Base-by-base conservation (phyloP, 345 rosid species). In the Euclidium syriacum region DNA sequence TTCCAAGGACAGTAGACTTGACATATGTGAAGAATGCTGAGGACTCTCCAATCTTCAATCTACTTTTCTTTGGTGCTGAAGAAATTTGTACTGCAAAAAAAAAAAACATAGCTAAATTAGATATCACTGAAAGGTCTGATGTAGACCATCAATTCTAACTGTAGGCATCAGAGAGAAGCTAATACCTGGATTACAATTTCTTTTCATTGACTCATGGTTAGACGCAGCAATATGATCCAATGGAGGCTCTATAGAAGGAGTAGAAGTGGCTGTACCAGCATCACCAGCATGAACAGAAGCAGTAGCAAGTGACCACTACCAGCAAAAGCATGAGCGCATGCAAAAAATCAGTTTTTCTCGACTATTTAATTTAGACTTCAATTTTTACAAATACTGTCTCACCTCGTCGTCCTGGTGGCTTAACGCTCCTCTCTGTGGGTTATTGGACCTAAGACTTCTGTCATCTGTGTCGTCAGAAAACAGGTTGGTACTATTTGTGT, bases 391-490 rank as follows among this genome's bases (percentile, higher is more conserved):
- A 41, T 41, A 72, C 46, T 64, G 58, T 50, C 89, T 80, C 79
- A 87, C 99, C 86, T 89, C 87, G 15, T 81, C 75, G 73, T 83
- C 91, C 68, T 65, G 87, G 79, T 75, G 83, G 64, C 64, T 68
- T 53, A 91, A 70, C 63, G 69, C 47, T 58, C 72, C 94, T 52
- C 74, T 74, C 74, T 83, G 96, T 12, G 71, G 84, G 69, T 84
- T 79, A 29, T 68, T 69, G 55, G 80, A 79, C 79, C 73, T 87
- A 33, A 71, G 67, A 58, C 87, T 87, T 77, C 61, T 85, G 23
- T 94, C 99, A 80, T 92, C 96, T 22, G 98, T 89, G 74, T 94
- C 97, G 74, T 94, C 99, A 10, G 99, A 87, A 76, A 94, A 83
- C 42, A 94, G 41, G 52, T 86, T 89, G 10, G 91, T 83, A 67